Evolutionary conservation across 2,329 filamentous ascomycete species (phyloP), one percentile per base, ranked within the genome.

Genomic region (Apiospora arundinis): DNA sequence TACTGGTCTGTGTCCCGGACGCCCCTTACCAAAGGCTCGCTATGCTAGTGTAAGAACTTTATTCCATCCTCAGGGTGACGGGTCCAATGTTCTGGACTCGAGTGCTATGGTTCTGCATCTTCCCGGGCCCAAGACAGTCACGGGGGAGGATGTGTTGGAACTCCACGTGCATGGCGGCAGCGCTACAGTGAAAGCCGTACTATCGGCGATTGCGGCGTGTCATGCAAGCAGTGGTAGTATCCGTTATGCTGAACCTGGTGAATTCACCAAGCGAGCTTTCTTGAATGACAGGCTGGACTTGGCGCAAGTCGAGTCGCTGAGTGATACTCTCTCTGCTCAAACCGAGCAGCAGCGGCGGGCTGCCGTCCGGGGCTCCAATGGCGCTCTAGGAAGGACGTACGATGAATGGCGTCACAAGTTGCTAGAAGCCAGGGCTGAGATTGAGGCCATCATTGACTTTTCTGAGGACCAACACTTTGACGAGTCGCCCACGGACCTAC

Each of bases 381-480:
- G 92, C 28, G 83, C 86, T 0, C 85, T 98, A 16, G 90, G 93
- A 0, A 86, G 87, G 72, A 90, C 91, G 23, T 99, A 99, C 80
- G 95, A 98, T 75, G 77, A 78, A 12, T 99, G 96, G 96, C 90
- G 95, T 37, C 85, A 89, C 74, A 86, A 91, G 74, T 83, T 99
- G 23, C 85, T 98, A 8, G 87, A 92, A 73, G 95, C 95, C 12
- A 90, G 96, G 1, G 96, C 94, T 12, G 95, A 98, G 82, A 87
- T 99, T 49, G 96, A 99, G 82, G 96, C 96, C 0, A 83, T 99
- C 75, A 98, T 99, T 73, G 96, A 99, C 82, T 99, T 99, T 80
- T 93, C 94, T 0, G 96, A 99, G 80, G 96, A 98, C 78, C 95
- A 99, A 82, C 93, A 98, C 83, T 97, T 99, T 78, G 95, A 98